Conservation (phyloP, 2,329 filamentous ascomycete genomes). For the Hypoxylon sp. region DNA sequence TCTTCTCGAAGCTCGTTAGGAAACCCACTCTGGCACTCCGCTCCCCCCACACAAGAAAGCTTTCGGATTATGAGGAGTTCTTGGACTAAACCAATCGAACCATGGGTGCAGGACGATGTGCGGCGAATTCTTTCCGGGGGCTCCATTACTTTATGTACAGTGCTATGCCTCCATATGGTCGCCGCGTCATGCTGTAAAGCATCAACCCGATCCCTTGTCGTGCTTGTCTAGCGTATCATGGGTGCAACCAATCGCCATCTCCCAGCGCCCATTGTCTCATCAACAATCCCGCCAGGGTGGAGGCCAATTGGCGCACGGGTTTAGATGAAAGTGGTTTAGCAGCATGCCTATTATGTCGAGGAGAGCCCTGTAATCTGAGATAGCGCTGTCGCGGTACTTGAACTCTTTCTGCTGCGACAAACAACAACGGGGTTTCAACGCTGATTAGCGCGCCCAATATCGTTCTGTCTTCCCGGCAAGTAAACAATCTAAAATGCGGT, state of each 20-base stretch:
- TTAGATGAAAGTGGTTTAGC: slow-evolving; percentile 39
- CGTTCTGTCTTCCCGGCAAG: neutral
- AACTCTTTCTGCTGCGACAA: slow-evolving; percentile 26
- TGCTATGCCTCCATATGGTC: slow-evolving; percentile 34
- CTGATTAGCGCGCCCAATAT: slow-evolving; percentile 33
- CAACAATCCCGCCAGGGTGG: slow-evolving; percentile 48
- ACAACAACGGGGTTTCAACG: slow-evolving; percentile 27
- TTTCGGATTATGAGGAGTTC: slow-evolving; percentile 27
- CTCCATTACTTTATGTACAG: slow-evolving; percentile 34
- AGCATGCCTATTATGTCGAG: slow-evolving; percentile 18
- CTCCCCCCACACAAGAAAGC: slow-evolving; percentile 22
- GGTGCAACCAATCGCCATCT: slow-evolving; percentile 41
- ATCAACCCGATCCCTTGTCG: slow-evolving; percentile 38
- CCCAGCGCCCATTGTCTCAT: slow-evolving; percentile 44
- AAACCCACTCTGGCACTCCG: slow-evolving; percentile 15
- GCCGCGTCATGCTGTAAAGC: slow-evolving; percentile 46
- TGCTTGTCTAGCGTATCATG: slow-evolving; percentile 47
- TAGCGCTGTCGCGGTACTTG: slow-evolving; percentile 45
- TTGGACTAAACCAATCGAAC: slow-evolving; percentile 38
- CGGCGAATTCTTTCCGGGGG: slow-evolving; percentile 39
- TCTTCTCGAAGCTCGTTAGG: slow-evolving; percentile 36
- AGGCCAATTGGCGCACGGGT: slow-evolving; percentile 46
- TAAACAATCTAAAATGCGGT: slow-evolving; percentile 10
- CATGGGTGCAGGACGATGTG: slow-evolving; percentile 43
- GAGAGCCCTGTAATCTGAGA: slow-evolving; percentile 39